Conservation (phyloP, 331 rosid genomes). For the Quercus tomentella region DNA sequence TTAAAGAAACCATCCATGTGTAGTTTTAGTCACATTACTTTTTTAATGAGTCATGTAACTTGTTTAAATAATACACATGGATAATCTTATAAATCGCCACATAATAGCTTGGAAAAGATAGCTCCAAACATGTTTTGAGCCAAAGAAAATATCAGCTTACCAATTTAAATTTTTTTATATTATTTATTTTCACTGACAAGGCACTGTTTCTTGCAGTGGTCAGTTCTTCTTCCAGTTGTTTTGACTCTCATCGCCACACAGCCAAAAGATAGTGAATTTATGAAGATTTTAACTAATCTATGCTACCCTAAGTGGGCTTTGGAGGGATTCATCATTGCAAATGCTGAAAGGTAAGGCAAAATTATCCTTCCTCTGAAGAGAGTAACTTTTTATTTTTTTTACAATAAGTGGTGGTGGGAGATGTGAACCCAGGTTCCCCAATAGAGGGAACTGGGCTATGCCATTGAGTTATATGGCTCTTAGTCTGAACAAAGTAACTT, state of each 20-base stretch:
- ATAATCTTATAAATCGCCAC: no score
- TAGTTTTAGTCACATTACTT: no score
- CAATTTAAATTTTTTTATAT: not conserved
- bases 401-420: no score
- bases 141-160: not conserved
- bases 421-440: no score
- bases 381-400: not conserved
- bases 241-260: constrained; percentile 81
- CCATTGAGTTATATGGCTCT: no score
- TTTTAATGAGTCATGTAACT: no score
- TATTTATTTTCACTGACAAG: constrained; percentile 17
- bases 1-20: no score
- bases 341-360: constrained; percentile 77
- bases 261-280: constrained; percentile 36
- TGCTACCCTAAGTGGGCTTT: constrained; percentile 96
- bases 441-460: no score
- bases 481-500: no score
- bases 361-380: not conserved
- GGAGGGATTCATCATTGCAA: constrained; percentile 79
- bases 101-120: no score
- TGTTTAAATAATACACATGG: no score
- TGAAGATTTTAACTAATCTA: constrained; percentile 58
- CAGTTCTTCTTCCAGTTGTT: constrained; percentile 94
- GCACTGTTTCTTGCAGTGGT: constrained; percentile 60
- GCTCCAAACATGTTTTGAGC: no score